phyloP scores from a whole-genome alignment of 768 basidiomycete genomes.

The Polyporus arcularius region DNA sequence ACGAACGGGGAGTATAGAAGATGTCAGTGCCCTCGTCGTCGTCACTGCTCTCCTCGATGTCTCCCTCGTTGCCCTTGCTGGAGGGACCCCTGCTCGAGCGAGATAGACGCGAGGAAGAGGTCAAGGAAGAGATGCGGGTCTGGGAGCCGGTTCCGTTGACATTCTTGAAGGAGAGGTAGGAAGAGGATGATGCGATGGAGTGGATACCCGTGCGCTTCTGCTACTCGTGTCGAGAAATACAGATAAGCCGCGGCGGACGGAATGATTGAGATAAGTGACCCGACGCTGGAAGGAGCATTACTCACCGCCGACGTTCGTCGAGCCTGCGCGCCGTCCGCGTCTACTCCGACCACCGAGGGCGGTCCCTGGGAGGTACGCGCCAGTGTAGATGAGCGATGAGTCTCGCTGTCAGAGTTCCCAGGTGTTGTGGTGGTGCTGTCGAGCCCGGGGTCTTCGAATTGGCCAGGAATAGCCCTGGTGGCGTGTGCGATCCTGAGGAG shows the following conservation, averaged over 20 bases:
- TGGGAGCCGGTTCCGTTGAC: background rate
- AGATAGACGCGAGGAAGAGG: slow-evolving; percentile 10
- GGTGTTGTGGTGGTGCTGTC: slow-evolving; percentile 22
- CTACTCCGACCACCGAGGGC: background rate
- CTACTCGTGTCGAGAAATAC: slow-evolving; percentile 3
- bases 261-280: background rate
- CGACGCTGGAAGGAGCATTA: background rate
- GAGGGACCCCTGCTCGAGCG: slow-evolving; percentile 18
- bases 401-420: slow-evolving; percentile 18
- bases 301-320: slow-evolving; percentile 8
- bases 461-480: slow-evolving; percentile 18
- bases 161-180: slow-evolving; percentile 15
- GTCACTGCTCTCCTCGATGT: slow-evolving; percentile 20
- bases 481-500: slow-evolving; percentile 47
- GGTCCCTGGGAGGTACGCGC: slow-evolving; percentile 1
- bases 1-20: slow-evolving; percentile 59
- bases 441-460: slow-evolving; percentile 17
- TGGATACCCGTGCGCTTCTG: slow-evolving; percentile 20
- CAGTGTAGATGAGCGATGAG: slow-evolving; percentile 5
- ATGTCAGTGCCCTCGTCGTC: slow-evolving; percentile 45
- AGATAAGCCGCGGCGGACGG: slow-evolving; percentile 6
- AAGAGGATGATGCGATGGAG: slow-evolving; percentile 21
- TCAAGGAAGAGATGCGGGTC: slow-evolving; percentile 10
- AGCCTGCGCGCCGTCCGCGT: background rate
- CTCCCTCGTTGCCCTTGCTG: slow-evolving; percentile 19